Base-by-base conservation (phyloP, 768 basidiomycete species). In the Hygrophorus russula region DNA sequence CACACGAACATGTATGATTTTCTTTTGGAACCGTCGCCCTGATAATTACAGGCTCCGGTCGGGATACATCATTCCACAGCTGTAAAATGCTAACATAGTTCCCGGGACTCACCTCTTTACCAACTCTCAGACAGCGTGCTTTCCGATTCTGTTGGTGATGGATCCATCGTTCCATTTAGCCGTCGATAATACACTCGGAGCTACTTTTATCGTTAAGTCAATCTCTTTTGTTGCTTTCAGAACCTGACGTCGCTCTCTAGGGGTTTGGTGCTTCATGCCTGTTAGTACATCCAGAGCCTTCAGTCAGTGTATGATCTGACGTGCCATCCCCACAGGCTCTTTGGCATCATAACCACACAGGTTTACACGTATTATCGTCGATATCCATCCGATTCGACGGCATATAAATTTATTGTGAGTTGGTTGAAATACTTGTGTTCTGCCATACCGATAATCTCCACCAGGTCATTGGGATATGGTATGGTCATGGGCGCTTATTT, bases 291-390 rank as follows among this genome's bases (percentile, higher is more conserved):
- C 24, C 24, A 24, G 24, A 7, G 24, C 7, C 24, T 24, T 24
- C 7, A 24, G 24, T 24, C 24, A 24, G 4, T 7, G 24, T 24
- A 7, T 7, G 7, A 24, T 3, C 24, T 24, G 24, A 24, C 24
- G 7, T 24, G 24, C 24, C 3, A 24, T n/a, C n/a, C n/a, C n/a
- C 2, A n/a, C 15, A 41, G 39, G 17, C 60, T 62, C 13, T 67
- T 68, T 46, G 69, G 69, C 5, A 49, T 68, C 11, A 56, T 67
- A 30, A 58, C 65, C 13, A 64, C 58, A 19, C 68, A 68, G 46
- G 54, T 57, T 5, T 53, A 61, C 46, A 57, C 59, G 1, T 70
- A 68, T 49, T 68, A 62, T 46, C 57, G 56, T 44, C 54, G 61
- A 5, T 70, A 63, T 42, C 62, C 61, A n/a, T 52, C 50, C 17